Evolutionary conservation across 805 yeast species (phyloP), one percentile per base, ranked within the genome.

Genomic region (Metschnikowia sp.): DNA sequence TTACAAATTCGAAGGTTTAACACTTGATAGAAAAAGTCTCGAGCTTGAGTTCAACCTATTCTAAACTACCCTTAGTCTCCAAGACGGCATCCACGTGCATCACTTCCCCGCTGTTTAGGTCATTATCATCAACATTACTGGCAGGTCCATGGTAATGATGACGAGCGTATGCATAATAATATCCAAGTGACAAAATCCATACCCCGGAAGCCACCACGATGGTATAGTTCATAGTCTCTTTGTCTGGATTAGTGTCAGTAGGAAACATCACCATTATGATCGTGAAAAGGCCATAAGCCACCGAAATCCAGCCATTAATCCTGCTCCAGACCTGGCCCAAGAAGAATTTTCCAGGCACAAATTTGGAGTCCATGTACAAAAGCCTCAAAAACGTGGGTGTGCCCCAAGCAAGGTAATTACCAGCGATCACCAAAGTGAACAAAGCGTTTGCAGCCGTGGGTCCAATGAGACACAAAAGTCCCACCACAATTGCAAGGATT

Each of bases 151-250:
- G 58, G 67, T 77, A 83, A 57, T 70, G 66, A 55, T 75, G 78
- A 49, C 76, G 70, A 3, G 81, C 84, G 58, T 75, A 74, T 8
- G 68, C 60, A 45, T 60, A 72, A 64, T 77, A 83, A 62, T 83
- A 83, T 1, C 74, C 41, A 45, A 74, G 56, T 1, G 84, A 71
- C 15, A 81, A 62, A 3, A 77, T 45, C 84, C 85, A 80, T n/a
- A 79, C 75, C 10, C 83, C 83, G 34, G 77, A 76, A 30, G 79
- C 81, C 47, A 84, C 81, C 2, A 80, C 86, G 52, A 75, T 75
- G 1, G 88, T 80, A 62, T 84, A 84, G 65, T 84, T 84, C 91
- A 84, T 84, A n/a, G 78, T 65, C 0, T 64, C 62, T 45, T 69
- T 69, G 28, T 66, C 64, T 10, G 75, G 78, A 15, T 57, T 51